Percentiles rank a stretch among this genome's conserved stretches.
phyloP scores from a whole-genome alignment of 1,284 basidiomycete genomes.

The Erythrobasidium hasegawianum region DNA sequence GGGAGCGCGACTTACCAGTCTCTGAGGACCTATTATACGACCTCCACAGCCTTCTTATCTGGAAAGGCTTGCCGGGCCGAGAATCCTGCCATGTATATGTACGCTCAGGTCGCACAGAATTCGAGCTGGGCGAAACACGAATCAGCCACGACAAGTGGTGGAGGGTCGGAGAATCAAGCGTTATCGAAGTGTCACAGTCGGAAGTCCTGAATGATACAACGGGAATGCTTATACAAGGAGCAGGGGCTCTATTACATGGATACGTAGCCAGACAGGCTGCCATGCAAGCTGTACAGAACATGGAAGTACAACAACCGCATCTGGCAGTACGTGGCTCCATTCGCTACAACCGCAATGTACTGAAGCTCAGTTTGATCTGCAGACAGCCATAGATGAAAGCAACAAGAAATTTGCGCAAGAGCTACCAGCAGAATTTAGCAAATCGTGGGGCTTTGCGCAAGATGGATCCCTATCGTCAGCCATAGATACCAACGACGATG shows the following conservation, averaged over 20 bases:
- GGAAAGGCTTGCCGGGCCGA: slow-evolving; percentile 20
- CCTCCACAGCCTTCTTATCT: slow-evolving; percentile 13
- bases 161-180: slow-evolving; percentile 2
- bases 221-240: slow-evolving; percentile 19
- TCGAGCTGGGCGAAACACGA: neutral
- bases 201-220: slow-evolving; percentile 16
- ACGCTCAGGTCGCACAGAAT: slow-evolving; percentile 3
- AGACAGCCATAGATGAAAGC: neutral
- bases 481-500: too few species aligned
- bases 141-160: slow-evolving; percentile 18
- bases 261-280: slow-evolving; percentile 2
- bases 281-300: neutral
- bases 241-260: slow-evolving; percentile 15
- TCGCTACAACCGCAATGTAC: too few species aligned
- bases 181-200: slow-evolving; percentile 4
- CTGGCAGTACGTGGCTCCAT: neutral
- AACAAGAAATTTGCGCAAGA: neutral
- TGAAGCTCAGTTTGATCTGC: too few species aligned
- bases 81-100: slow-evolving; percentile 25
- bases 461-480: too few species aligned
- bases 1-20: too few species aligned
- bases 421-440: neutral
- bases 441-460: too few species aligned
- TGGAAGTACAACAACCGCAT: neutral
- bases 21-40: slow-evolving; percentile 11